Base-by-base conservation (phyloP, 2,329 filamentous ascomycete species). In the Nemania sp. region DNA sequence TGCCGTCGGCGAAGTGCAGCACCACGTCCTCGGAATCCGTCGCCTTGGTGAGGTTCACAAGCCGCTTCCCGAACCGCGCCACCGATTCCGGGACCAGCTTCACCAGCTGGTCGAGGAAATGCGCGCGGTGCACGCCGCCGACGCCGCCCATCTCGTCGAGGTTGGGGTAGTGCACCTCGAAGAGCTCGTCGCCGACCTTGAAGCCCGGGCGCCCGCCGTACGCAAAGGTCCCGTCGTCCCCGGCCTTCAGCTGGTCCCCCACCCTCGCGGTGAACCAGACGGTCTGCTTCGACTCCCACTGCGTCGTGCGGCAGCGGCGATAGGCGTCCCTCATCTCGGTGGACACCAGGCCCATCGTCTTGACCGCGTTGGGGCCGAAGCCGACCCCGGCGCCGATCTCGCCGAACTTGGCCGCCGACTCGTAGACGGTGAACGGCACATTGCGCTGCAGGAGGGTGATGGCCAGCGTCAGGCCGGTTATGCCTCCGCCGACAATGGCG, bases 401-500 rank as follows among this genome's bases (percentile, higher is more conserved):
- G 15, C 71, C 69, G 39, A 77, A 73, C 2, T 62, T 57, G 0
- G 71, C 34, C 0, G 75, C 71, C 15, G 73, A 70, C 59, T 78
- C 76, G 65, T 77, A 78, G 18, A 78, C 59, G 10, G 69, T 75
- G 57, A 70, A 66, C 2, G 64, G 62, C n/a, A 77, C 66, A 29
- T 67, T 58, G 34, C 73, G 71, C 50, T 65, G 58, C 13, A 68
- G 63, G 5, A 78, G 71, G 15, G 64, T 66, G 25, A 77, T 71
- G 2, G 75, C 73, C 7, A 77, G 69, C 5, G 71, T 73, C 0
- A 77, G 63, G 11, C 76, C 77, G 59, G 71, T 79, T 63, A 70
- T 80, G 69, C 68, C 80, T 66, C 67, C 78, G 68, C 69, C 81
- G 20, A 78, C 67, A 35, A 78, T 73, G 58, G 76, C 76, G 47